phyloP scores from a whole-genome alignment of 2,329 filamentous ascomycete species.

The Hypoxylon sp. region DNA sequence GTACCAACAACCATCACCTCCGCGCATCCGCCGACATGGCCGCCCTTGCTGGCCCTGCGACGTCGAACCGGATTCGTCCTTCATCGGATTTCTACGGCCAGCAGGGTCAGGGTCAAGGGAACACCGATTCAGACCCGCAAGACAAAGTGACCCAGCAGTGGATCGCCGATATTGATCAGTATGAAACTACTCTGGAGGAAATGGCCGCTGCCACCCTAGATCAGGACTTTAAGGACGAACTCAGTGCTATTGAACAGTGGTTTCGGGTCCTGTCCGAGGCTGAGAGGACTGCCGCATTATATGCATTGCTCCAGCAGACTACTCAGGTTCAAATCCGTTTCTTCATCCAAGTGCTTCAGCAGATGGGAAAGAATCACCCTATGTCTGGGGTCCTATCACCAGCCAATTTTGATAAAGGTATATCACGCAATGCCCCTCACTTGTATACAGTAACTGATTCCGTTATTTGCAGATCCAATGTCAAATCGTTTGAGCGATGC shows the following conservation, averaged over 20 bases:
- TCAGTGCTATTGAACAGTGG: constrained; percentile 99
- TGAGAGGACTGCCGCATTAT: constrained; percentile 93
- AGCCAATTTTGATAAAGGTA: constrained; percentile 96
- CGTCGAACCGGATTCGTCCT: constrained; percentile 86
- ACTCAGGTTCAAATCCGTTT: constrained; percentile 99
- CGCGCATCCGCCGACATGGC: constrained; percentile 97
- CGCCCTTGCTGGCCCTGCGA: constrained; percentile 75
- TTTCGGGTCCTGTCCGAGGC: constrained; percentile 97
- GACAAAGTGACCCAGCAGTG: constrained; percentile 97
- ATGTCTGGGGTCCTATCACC: constrained; percentile 97
- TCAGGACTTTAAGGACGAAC: constrained; percentile 99
- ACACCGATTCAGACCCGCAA: constrained; percentile 81
- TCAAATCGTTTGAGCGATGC: constrained; percentile 95
- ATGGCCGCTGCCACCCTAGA: constrained; percentile 99
- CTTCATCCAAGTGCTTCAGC: constrained; percentile 98
- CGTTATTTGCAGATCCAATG: constrained; percentile 83
- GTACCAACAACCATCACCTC: constrained; percentile 84
- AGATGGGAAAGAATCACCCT: constrained; percentile 98
- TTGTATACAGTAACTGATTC: constrained; percentile 30
- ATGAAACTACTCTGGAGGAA: constrained; percentile 97
- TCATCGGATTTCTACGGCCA: constrained; percentile 96
- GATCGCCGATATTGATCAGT: constrained; percentile 99
- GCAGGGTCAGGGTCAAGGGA: constrained; percentile 75
- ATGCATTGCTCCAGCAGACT: constrained; percentile 96
- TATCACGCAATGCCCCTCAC: constrained; percentile 49